Base-by-base conservation (phyloP, 352 stramenopile species). In the Pythium phragmitis region DNA sequence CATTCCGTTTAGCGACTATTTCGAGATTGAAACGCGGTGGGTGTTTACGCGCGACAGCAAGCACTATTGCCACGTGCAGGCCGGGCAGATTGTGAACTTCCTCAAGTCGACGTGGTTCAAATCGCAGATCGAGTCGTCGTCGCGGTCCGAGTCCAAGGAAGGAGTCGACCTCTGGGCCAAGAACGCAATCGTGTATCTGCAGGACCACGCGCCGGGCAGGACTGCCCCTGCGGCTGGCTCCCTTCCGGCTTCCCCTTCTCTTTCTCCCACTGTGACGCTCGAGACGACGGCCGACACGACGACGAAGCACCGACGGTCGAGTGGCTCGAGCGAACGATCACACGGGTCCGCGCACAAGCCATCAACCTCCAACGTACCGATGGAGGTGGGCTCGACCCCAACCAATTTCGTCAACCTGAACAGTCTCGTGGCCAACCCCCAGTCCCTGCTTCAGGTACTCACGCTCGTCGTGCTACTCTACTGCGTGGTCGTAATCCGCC, bases 101-200 rank as follows among this genome's bases (percentile, higher is more conserved):
- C 67, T 86, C 21, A 91, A 91, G 54, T 85, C 80, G 13, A 93
- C 84, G 56, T 93, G 84, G 84, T 93, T 93, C 60, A 89, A 91
- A 58, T 88, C 79, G 30, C 84, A 93, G 51, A 93, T 93, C 45
- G 80, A 87, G 46, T 93, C 84, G 51, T 91, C 82, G 4, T 89
- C 84, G 2, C 64, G 75, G 28, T 88, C 82, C 2, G 84, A 93
- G 57, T 85, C 75, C 12, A 90, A 87, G 60, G 82, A 93, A 51
- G 82, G 78, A 9, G 57, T 87, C 3, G 80, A 90, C 54, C 57
- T 71, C 4, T 92, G 84, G 84, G 67, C 74, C 13, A 79, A 79
- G 41, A 71, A 82, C 42, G 74, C 81, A 1, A 74, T 83, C 28
- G 59, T 80, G 37, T 79, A 81, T 51, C 57, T 90, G 5, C 66